phyloP scores from a whole-genome alignment of 495 filamentous ascomycete species.

The Xylaria scruposa region DNA sequence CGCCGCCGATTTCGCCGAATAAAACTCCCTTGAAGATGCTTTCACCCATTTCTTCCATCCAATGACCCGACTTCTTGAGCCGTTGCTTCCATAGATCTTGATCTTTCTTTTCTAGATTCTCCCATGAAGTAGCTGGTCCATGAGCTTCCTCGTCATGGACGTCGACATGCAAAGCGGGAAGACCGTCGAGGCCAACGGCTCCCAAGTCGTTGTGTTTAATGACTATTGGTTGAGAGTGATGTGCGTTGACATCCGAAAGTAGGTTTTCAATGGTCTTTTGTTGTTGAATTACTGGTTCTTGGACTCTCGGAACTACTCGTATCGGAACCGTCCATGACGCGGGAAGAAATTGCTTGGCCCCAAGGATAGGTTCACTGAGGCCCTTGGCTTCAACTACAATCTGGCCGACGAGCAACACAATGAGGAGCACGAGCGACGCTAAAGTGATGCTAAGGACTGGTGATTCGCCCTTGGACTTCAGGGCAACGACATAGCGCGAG shows the following conservation, averaged over 20 bases:
- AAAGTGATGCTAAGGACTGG: slow-evolving; percentile 54
- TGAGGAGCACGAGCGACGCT: slow-evolving; percentile 57
- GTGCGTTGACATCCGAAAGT: slow-evolving; percentile 29
- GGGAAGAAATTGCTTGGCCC: slow-evolving; percentile 39
- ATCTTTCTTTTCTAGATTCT: slow-evolving; percentile 65
- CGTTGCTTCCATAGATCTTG: slow-evolving; percentile 70
- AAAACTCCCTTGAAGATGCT: slow-evolving; percentile 74
- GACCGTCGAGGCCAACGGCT: slow-evolving; percentile 31
- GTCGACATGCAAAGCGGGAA: slow-evolving; percentile 39
- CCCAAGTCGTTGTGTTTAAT: slow-evolving; percentile 35
- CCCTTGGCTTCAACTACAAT: slow-evolving; percentile 71
- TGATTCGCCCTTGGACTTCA: slow-evolving; percentile 60
- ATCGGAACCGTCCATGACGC: slow-evolving; percentile 37
- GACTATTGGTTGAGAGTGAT: slow-evolving; percentile 34
- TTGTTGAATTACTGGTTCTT: slow-evolving; percentile 29
- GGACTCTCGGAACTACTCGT: slow-evolving; percentile 28
- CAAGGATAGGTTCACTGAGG: slow-evolving; percentile 62
- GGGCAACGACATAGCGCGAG: slow-evolving; percentile 71
- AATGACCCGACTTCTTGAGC: slow-evolving; percentile 73
- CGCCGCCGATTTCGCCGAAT: slow-evolving; percentile 70
- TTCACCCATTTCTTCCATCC: slow-evolving; percentile 75
- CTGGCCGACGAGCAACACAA: slow-evolving; percentile 69
- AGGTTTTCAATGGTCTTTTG: slow-evolving; percentile 39
- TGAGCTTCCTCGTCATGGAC: slow-evolving; percentile 55
- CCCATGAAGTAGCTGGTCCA: slow-evolving; percentile 64